Evolutionary conservation across 306 rosid species (phyloP), one percentile per base, ranked within the genome.

Genomic region (Prunus fruticosa): DNA sequence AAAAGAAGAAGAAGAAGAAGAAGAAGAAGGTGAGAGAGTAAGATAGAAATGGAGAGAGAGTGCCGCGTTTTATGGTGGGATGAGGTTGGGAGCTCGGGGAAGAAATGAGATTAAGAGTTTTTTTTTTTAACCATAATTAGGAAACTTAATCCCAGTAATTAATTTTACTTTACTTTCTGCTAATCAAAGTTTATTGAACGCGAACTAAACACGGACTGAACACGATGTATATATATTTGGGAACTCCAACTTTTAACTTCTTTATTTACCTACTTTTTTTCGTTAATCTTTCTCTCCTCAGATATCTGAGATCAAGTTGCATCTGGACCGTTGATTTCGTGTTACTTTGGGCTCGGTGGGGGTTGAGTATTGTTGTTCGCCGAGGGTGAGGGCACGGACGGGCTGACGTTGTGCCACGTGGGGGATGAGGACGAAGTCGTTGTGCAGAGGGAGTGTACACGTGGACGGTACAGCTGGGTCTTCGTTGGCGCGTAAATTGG

Each of bases 401-500:
- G 63, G 64, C 15, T 34, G 22, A 14, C 53, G 53, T 41, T 2
- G 8, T 71, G 27, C 58, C 76, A 52, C 74, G 67, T 66, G 83
- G 74, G 12, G 45, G 76, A 43, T 53, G 63, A 28, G 3, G 81
- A 53, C 38, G 20, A 43, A 53, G 81, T 80, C 77, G 6, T 25
- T 10, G 8, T 3, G 10, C 11, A 0, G 5, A 63, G 8, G 13
- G n/a, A 1, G 20, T 1, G 28, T 38, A 73, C 70, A 74, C 78
- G 76, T 71, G 84, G 81, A 61, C 57, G 67, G 49, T 74, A 6
- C 11, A 56, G 64, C 86, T 43, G 53, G 81, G 89, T 85, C 91
- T 77, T 38, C 82, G 84, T 52, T 79, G 84, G 86, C 85, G 85
- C 85, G 85, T 84, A 82, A 51, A 50, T 8, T 2, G 74, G 30